Evolutionary conservation across 2,329 filamentous ascomycete species (phyloP), one percentile per base, ranked within the genome.

Genomic region (Keithomyces neogunnii): DNA sequence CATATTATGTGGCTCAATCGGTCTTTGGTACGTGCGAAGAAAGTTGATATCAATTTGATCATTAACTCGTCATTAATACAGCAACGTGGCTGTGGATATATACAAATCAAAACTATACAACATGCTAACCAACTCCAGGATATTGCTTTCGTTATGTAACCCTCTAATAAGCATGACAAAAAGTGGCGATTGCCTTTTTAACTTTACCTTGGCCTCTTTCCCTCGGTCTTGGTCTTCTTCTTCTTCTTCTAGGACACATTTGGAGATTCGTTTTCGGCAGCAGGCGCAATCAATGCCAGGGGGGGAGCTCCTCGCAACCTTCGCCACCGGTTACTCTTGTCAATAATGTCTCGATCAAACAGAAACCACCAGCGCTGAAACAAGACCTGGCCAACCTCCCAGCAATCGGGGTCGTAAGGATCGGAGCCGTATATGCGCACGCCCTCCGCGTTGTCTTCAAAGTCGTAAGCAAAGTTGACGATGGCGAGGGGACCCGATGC

Each of bases 321-420:
- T 54, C 78, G 69, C 69, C 72, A 71, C 48, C 69, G 64, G 62
- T 83, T 82, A 58, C 77, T 79, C 49, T 70, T 70, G 44, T 74
- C 71, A n/a, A 83, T 63, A 13, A 82, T 71, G 9, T 68, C 66
- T 7, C 69, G 61, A 57, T 83, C 79, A 59, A 83, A 76, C 36
- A 79, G 63, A 63, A 80, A 82, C 78, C 78, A 84, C 80, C 80
- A 83, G 40, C 73, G 70, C 62, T 75, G 71, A 61, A 81, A 82
- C 28, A 82, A 63, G n/a, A 72, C 59, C 62, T 82, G 77, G 1
- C 79, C 78, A 10, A 82, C 69, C 61, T 84, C 80, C 78, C 79
- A 84, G 32, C 67, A 69, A 29, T 62, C 60, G 5, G 69, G 64
- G 47, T 76, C 69, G 54, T 73, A 76, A 26, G 76, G 73, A 54